Evolutionary conservation across 768 basidiomycete genomes (phyloP), one percentile per base, ranked within the genome.

Genomic region (Kwoniella botswanensis): DNA sequence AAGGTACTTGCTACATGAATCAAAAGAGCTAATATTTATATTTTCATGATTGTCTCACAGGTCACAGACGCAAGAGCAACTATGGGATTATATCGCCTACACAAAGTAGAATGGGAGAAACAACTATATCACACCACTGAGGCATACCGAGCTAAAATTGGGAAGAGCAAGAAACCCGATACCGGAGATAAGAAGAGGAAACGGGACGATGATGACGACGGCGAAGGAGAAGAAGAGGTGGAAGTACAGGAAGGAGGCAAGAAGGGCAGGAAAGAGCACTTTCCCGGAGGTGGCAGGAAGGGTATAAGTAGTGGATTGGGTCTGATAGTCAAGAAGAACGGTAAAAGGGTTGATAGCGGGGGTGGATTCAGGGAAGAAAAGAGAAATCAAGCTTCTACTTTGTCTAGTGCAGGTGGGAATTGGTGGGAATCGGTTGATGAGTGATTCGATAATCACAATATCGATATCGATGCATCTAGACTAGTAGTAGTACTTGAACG

Each of bases 31-130:
- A 26, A 26, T 26, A 26, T 26, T 26, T 26, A 26, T 26, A 26
- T 26, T 26, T 26, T 26, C 24, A 26, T 26, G 24, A 26, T 26
- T 26, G 24, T 26, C 24, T 26, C 24, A 26, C 69, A 97, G 95
- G 90, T 98, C 4, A 92, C 89, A 18, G 95, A 98, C 81, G 94
- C 95, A 0, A 88, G 95, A 63, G 96, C 95, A 0, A 92, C 94
- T 0, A 97, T 99, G 93, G 95, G 93, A 0, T 86, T 98, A 50
- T 98, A 92, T 82, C 88, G 94, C 7, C 79, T 95, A 18, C 87
- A 94, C 82, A 90, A 91, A 75, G 89, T 89, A 63, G 87, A 88
- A 58, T 98, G 93, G 93, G 95, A 98, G 74, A 86, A 86, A n/a
- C 82, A 84, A 4, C 82, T 85, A 22, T 72, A 80, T 21, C 76